These are phyloP conservation scores for Jasminum sambac DNA, from an alignment of 257 asterid species.

Conservation along the genomic window DNA sequence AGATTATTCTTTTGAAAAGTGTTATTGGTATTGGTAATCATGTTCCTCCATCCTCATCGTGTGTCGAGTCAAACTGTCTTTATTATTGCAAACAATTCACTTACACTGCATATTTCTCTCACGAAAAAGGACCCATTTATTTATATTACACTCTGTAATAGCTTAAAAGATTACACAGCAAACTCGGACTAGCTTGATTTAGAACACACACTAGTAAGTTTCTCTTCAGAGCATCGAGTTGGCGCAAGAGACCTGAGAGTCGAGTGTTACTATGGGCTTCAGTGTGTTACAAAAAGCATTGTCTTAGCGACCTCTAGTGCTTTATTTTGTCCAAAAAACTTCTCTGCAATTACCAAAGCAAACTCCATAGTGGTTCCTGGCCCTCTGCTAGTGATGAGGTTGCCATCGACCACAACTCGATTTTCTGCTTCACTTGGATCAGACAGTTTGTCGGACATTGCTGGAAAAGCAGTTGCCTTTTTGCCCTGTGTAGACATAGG, in stretches of 20 bases:
- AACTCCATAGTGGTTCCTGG: slow-evolving; percentile 96
- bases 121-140: background rate
- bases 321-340: slow-evolving; percentile 64
- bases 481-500: slow-evolving; percentile 57
- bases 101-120: background rate
- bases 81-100: background rate
- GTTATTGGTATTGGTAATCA: background rate
- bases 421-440: slow-evolving; percentile 76
- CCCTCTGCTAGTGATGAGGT: slow-evolving; percentile 88
- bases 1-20: background rate
- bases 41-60: background rate
- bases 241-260: background rate
- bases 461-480: slow-evolving; percentile 94
- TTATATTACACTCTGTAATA: background rate
- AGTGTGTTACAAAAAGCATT: slow-evolving; percentile 56
- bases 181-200: background rate
- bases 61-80: background rate
- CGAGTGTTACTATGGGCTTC: background rate
- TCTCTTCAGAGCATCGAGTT: background rate
- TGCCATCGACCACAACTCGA: slow-evolving; percentile 86
- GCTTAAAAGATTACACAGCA: background rate
- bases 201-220: background rate
- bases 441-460: slow-evolving; percentile 71
- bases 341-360: slow-evolving; percentile 64
- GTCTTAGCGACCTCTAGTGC: slow-evolving; percentile 68